A percentile compares a stretch with the other conserved stretches of the same genome.
These are phyloP conservation scores for Acidomyces sp. DNA, from an alignment of 495 filamentous ascomycete genomes.

Conservation along the genomic window DNA sequence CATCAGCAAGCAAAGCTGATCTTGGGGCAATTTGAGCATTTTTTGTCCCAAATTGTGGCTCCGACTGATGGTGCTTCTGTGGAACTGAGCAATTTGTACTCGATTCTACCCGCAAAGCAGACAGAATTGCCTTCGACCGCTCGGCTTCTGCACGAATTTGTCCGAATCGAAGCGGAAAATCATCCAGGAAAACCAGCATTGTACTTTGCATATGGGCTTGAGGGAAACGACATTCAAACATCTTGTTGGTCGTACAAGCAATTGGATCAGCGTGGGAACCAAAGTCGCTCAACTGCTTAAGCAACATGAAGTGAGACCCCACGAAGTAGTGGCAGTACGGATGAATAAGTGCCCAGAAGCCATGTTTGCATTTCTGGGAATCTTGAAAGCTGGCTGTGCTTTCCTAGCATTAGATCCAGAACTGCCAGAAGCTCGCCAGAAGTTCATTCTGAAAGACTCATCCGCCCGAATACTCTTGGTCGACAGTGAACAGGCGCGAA, in stretches of 20 bases:
- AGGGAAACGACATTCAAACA: slow-evolving; percentile 25
- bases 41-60: slow-evolving; percentile 35
- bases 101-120: slow-evolving; percentile 40
- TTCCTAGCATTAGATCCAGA: slow-evolving; percentile 64
- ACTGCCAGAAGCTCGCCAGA: slow-evolving; percentile 47
- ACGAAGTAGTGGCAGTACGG: slow-evolving; percentile 55
- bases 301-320: slow-evolving; percentile 26
- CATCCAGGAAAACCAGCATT: slow-evolving; percentile 41
- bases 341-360: slow-evolving; percentile 72
- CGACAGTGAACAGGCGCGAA: slow-evolving; percentile 15
- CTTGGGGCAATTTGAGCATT: slow-evolving; percentile 46
- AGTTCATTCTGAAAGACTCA: slow-evolving; percentile 55
- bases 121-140: slow-evolving; percentile 32
- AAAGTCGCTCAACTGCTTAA: slow-evolving; percentile 44
- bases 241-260: slow-evolving; percentile 52
- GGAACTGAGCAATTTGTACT: slow-evolving; percentile 20
- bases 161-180: slow-evolving; percentile 36
- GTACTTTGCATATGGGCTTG: slow-evolving; percentile 40
- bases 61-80: slow-evolving; percentile 14
- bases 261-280: slow-evolving; percentile 47
- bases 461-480: slow-evolving; percentile 40
- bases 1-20: slow-evolving; percentile 47
- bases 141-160: slow-evolving; percentile 47
- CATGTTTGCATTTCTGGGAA: slow-evolving; percentile 65
- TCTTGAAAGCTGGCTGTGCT: slow-evolving; percentile 67